Evolutionary conservation across 225 moss, liverwort and hornwort genomes (phyloP), one percentile per base, ranked within the genome.

Genomic region (Sphagnum tenellum): DNA sequence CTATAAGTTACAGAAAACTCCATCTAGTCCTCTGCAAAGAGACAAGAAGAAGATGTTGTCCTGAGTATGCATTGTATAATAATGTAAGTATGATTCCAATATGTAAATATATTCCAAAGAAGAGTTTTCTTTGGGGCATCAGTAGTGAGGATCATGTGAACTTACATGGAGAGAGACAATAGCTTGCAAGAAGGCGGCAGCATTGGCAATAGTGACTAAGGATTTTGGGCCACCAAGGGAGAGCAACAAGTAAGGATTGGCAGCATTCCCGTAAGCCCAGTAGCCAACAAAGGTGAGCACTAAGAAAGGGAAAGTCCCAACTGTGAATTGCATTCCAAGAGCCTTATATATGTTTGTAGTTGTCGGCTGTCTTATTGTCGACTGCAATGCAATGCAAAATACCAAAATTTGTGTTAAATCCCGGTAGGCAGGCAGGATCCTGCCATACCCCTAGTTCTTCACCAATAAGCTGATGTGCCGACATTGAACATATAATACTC

Each of bases 191-290:
- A 80, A 77, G 47, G 77, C 80, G 11, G 83, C 80, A 2, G 45
- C 62, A 46, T 83, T 79, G 56, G 80, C 80, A 0, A 74, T 56
- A 4, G 59, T 57, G 0, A 83, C 57, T 0, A 67, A 76, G 5
- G 64, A 70, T 48, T 72, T 80, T 53, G 83, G 83, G 4, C 77
- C 77, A 1, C 76, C 70, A 0, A 62, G 63, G 0, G 80, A 77
- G 12, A 73, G 71, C 0, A 80, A 10, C 59, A 80, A 13, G 67
- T 77, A 79, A 0, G 77, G 74, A 0, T 64, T 48, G 0, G 72
- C 74, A 1, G 2, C 49, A 50, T 74, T 77, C 44, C 83, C 83
- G 2, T 83, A 83, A 0, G 83, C 80, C 83, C 83, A 83, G 5
- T 77, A 83, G 8, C 79, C 79, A 0, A 80, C 63, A 12, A 83